Evolutionary conservation across 2,329 filamentous ascomycete species (phyloP), one percentile per base, ranked within the genome.

Genomic region (Ophiostoma pallidulum): DNA sequence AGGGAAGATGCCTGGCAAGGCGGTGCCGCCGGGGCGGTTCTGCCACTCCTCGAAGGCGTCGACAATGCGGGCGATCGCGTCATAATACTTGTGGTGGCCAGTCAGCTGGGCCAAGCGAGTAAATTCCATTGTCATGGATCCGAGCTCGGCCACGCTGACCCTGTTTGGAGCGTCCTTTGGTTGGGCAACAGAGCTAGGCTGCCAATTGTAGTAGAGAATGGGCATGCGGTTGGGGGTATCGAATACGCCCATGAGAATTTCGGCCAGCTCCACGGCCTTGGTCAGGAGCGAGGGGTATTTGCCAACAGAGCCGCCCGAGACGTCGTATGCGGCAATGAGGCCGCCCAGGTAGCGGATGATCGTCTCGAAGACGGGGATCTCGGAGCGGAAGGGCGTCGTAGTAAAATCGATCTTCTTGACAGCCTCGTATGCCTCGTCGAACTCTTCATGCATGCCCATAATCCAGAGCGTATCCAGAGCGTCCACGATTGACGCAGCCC

Each of bases 211-310:
- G 64, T 82, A 89, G 5, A 88, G 74, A 6, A 87, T 67, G 3
- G 91, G 90, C 86, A 97, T 94, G 56, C 88, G 80, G 63, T 97
- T 96, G 1, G 90, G 90, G 0, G 91, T 96, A 64, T 94, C 88
- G 58, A 94, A 94, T 4, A 84, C 77, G 45, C 83, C 80, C 69
- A 90, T 88, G 28, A 94, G 68, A 51, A 94, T 75, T 57, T 91
- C 84, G 33, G 80, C 88, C 22, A 92, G 75, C 64, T 91, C 83
- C 31, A 83, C 72, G 1, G 88, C 86, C 65, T 94, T 92, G 46
- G 82, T 77, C 28, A 94, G 71, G 10, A 94, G 71, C 20, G 84
- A 70, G 18, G 73, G 66, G 58, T 94, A 84, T 13, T 67, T 58
- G 32, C 73, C 71, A 8, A 64, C 58, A 32, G 65, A 57, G 7